Conservation (phyloP, 768 basidiomycete genomes). For the Termitomyces sp. region DNA sequence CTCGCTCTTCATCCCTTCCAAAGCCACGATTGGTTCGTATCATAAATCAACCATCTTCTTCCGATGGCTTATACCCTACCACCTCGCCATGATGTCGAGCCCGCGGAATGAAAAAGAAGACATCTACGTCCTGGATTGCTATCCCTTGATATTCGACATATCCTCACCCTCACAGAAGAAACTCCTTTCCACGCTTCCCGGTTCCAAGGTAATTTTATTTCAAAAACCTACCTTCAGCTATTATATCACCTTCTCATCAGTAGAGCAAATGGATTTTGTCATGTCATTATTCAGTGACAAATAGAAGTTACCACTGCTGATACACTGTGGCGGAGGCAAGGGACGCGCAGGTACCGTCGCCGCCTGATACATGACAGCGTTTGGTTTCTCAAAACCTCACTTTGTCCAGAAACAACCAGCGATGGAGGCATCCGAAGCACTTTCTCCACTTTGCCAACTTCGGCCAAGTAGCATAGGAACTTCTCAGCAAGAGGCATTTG, state of each 20-base stretch:
- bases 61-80: constrained; percentile 56
- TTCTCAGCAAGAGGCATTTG: constrained; percentile 49
- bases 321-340: constrained; percentile 62
- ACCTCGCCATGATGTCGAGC: constrained; percentile 58
- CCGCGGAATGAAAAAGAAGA: constrained; percentile 46
- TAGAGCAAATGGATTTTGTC: constrained; percentile 58
- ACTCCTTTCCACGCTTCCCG: constrained; percentile 40
- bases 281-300: constrained; percentile 40
- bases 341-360: constrained; percentile 59
- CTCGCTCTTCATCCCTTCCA: constrained; percentile 30
- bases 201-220: constrained; percentile 40
- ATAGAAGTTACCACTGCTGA: constrained; percentile 41
- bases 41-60: constrained; percentile 53
- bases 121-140: constrained; percentile 37
- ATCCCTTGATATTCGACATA: constrained; percentile 49
- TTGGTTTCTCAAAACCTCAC: constrained; percentile 44
- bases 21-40: constrained; percentile 10
- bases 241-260: constrained; percentile 41
- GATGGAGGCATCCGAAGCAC: constrained; percentile 44
- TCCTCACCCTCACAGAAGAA: constrained; percentile 57
- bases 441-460: constrained; percentile 39
- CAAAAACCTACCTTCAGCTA: constrained; percentile 44
- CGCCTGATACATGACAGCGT: constrained; percentile 55
- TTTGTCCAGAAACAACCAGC: constrained; percentile 38
- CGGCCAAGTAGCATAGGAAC: constrained; percentile 58